Percentiles rank a stretch among this genome's conserved stretches.
Conservation (phyloP, 345 rosid genomes). For the Rubroshorea leprosula region DNA sequence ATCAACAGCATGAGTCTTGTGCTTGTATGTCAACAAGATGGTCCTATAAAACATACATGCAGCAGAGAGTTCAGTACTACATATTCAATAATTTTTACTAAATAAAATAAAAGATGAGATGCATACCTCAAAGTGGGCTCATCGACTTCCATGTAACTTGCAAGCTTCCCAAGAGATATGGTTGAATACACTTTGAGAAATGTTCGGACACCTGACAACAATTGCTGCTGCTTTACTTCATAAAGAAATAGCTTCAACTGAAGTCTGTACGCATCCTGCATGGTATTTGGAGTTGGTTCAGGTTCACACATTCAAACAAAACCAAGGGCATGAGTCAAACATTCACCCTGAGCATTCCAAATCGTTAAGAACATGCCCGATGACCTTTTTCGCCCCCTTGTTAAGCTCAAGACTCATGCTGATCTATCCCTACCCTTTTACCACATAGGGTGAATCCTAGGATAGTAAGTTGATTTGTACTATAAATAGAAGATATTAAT, state of each 20-base stretch:
- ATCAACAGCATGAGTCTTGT: conserved; percentile 93
- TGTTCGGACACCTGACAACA: conserved; percentile 73
- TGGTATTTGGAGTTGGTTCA: conserved; percentile 6
- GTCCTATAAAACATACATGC: conserved; percentile 42
- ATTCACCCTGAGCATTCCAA: background rate
- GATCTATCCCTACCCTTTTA: too few relatives aligned
- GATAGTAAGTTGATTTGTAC: too few relatives aligned
- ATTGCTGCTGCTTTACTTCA: conserved; percentile 94
- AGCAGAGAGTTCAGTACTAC: conserved; percentile 3
- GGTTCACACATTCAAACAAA: background rate
- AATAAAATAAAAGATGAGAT: background rate
- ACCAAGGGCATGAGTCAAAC: background rate
- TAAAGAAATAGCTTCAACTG: conserved; percentile 91
- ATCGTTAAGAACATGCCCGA: background rate
- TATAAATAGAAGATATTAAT: too few relatives aligned
- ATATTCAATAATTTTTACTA: background rate
- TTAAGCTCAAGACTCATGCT: too few relatives aligned
- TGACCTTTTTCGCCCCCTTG: too few relatives aligned
- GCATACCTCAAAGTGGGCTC: conserved; percentile 76
- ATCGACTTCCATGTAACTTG: conserved; percentile 91
- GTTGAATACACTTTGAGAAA: conserved; percentile 87
- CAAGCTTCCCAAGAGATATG: conserved; percentile 76
- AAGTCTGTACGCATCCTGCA: conserved; percentile 91
- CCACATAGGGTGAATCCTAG: too few relatives aligned
- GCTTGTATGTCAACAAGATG: conserved; percentile 90